Evolutionary conservation across 768 basidiomycete species (phyloP), one percentile per base, ranked within the genome.

Genomic region (Russula brevipes): DNA sequence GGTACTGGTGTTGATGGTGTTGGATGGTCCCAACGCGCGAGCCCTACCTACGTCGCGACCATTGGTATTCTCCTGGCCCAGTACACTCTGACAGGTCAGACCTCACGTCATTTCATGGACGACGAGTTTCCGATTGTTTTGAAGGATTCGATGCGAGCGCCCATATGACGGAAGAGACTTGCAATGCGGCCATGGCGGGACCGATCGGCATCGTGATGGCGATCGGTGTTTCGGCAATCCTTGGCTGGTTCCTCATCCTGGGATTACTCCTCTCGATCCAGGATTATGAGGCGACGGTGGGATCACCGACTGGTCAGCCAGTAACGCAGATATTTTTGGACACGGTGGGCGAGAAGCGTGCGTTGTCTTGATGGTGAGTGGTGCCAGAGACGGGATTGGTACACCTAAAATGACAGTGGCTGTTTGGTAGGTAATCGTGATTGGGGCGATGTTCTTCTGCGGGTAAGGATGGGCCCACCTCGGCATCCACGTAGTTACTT

Each of bases 311-410:
- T 4, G 86, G 85, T 0, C 81, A 90, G 67, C 89, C 89, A 1
- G 88, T 91, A 1, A 80, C 88, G 2, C 88, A 91, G 67, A 91
- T 92, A 4, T 87, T 91, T 70, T 69, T 89, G 45, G 89, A 91
- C 68, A 85, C 85, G 0, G 87, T 90, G 2, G 89, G 89, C 1
- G 79, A 83, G 69, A 82, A 82, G 39, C 88, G 89, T 2, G 88
- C 87, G 0, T 88, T 59, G 87, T 82, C 1, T 71, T 89, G 30
- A 89, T 90, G 87, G 85, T 84, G 57, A 3, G 73, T 66, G 11
- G 31, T 24, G 7, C 17, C n/a, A 1, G 16, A 42, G 7, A 46
- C 10, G 46, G 5, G 42, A 38, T 49, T n/a, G 31, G 16, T 19
- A 36, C 24, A 3, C 2, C 16, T 14, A 14, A 19, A 2, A 30